Evolutionary conservation across 2,329 filamentous ascomycete species (phyloP), one percentile per base, ranked within the genome.

Genomic region (Aspergillus brunneoviolaceus): DNA sequence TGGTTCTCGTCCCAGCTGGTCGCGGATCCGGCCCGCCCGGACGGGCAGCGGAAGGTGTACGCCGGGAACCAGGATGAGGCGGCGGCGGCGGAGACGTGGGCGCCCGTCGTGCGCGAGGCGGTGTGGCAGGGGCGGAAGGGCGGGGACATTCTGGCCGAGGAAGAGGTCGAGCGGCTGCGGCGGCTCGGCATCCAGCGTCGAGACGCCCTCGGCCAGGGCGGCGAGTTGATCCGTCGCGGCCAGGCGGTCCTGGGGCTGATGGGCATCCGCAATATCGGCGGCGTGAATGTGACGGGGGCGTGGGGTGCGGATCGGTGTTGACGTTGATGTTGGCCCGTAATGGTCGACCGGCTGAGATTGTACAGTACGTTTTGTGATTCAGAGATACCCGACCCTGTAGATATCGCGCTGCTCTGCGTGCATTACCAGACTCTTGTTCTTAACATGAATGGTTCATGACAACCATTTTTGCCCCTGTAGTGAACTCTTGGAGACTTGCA

Each of bases 91-190:
- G 68, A 72, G 29, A 66, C 69, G 49, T 73, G 74, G 66, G 70
- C 70, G 0, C 70, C 73, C 4, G 74, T 63, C 35, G 62, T 77
- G 10, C 72, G 72, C 42, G 70, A 74, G 49, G 74, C 75, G 25
- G 76, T 74, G 5, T 70, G 74, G 70, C 64, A 62, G 42, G 65
- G 70, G 16, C 65, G 69, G 12, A 54, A 55, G 14, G 66, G 68
- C 39, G 68, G 59, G 9, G 49, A 51, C 3, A 42, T 65, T 9
- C 35, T 67, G 29, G 65, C 62, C 3, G 57, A 60, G 11, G 62
- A 63, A 42, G 70, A 67, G 59, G 51, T 65, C 27, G 47, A 55
- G 31, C 58, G 60, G 35, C 47, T 67, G 7, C 35, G 60, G 16
- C 57, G 51, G 31, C 51, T 59, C 54, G 63, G 58, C 25, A 48